These are phyloP conservation scores for Aethionema arabicum DNA, from an alignment of 345 rosid genomes.

Conservation along the genomic window DNA sequence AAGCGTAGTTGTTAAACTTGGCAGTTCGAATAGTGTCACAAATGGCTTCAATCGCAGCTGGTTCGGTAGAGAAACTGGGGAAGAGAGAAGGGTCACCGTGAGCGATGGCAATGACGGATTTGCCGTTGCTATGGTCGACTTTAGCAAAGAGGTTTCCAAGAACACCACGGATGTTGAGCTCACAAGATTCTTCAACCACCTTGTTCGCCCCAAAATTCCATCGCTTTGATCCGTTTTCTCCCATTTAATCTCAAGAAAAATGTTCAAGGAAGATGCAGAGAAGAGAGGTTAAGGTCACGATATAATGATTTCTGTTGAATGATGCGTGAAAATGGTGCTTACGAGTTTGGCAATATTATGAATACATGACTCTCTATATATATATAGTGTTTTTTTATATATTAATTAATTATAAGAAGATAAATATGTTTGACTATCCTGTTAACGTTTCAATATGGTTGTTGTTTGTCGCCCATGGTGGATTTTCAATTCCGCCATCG, in stretches of 20 bases:
- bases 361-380: too few relatives aligned
- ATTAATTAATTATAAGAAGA: too few relatives aligned
- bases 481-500: too few relatives aligned
- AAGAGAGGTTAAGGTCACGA: too few relatives aligned
- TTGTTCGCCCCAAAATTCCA: slow-evolving; percentile 31
- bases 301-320: too few relatives aligned
- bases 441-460: too few relatives aligned
- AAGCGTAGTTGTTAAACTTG: slow-evolving; percentile 28
- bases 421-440: too few relatives aligned
- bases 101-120: slow-evolving; percentile 25
- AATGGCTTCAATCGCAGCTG: slow-evolving; percentile 29
- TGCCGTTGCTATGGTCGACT: neutral
- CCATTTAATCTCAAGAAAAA: slow-evolving; percentile 24
- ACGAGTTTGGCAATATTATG: too few relatives aligned
- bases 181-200: slow-evolving; percentile 14
- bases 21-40: slow-evolving; percentile 29
- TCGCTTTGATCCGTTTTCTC: slow-evolving; percentile 12
- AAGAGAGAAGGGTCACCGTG: slow-evolving; percentile 39
- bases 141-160: slow-evolving; percentile 9
- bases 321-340: too few relatives aligned
- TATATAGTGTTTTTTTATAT: too few relatives aligned
- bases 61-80: slow-evolving; percentile 31
- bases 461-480: too few relatives aligned
- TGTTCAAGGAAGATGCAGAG: neutral
- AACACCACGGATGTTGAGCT: slow-evolving; percentile 25